Conservation (phyloP, 441 rosid genomes). For the Hura crepitans region DNA sequence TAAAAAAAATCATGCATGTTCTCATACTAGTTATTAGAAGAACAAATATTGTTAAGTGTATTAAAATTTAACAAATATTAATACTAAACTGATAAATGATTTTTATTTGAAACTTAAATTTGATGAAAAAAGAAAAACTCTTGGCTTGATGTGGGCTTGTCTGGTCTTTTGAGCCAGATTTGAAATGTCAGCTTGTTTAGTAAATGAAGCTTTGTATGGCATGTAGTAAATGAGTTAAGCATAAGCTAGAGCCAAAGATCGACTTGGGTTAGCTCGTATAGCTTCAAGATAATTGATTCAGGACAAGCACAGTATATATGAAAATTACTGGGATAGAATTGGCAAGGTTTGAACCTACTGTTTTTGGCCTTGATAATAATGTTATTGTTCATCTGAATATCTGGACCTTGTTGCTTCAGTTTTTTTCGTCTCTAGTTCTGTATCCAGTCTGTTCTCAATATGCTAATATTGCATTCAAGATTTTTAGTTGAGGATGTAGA, state of each 20-base stretch:
- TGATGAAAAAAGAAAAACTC: not conserved
- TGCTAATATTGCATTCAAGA: slow-evolving; percentile 2
- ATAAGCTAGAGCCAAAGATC: not conserved
- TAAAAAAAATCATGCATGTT: not conserved
- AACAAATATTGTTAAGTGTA: too few relatives aligned
- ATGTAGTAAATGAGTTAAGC: not conserved
- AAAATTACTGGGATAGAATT: not conserved
- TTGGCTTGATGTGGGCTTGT: not conserved
- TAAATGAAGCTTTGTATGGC: not conserved
- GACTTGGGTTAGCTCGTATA: not conserved
- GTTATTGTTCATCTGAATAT: slow-evolving; percentile 5
- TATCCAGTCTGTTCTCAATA: not conserved
- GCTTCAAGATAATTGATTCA: not conserved
- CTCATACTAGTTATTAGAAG: not conserved
- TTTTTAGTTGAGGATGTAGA: not conserved
- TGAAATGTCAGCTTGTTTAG: not conserved
- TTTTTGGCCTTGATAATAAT: slow-evolving; percentile 4
- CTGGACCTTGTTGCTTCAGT: not conserved
- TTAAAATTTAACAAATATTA: too few relatives aligned
- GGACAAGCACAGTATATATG: not conserved
- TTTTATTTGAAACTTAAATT: not conserved
- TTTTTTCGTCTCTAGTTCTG: slow-evolving; percentile 3
- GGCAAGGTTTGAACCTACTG: slow-evolving; percentile 1
- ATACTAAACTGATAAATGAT: too few relatives aligned
- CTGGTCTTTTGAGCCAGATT: not conserved